A percentile compares a stretch with the other conserved stretches of the same genome.
These are phyloP conservation scores for Volvox reticuliferus DNA, from an alignment of 139 green algal genomes.

Conservation along the genomic window DNA sequence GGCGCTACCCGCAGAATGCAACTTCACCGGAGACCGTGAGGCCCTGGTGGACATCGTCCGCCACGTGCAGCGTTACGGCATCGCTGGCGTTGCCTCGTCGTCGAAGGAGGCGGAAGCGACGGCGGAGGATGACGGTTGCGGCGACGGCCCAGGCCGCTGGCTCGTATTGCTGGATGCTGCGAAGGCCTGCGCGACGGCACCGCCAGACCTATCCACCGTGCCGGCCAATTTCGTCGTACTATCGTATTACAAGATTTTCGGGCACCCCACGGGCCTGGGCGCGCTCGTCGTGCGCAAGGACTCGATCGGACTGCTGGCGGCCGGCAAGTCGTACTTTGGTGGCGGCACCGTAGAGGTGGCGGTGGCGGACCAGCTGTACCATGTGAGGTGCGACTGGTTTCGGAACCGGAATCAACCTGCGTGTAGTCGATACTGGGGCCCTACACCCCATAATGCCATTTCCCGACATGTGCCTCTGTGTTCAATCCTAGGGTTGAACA, in stretches of 20 bases:
- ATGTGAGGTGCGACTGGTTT: slow-evolving; percentile 57
- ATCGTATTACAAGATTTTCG: slow-evolving; percentile 96
- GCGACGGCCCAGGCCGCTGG: slow-evolving; percentile 57
- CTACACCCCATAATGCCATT: no score
- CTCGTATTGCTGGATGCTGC: slow-evolving; percentile 90
- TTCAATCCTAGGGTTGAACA: no score
- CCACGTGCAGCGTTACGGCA: slow-evolving; percentile 6
- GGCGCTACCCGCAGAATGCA: slow-evolving; percentile 88
- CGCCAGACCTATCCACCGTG: slow-evolving; percentile 80
- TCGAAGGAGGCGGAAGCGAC: slow-evolving; percentile 14
- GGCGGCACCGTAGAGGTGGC: slow-evolving; percentile 83
- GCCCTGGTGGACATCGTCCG: slow-evolving; percentile 41
- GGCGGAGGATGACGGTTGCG: background rate
- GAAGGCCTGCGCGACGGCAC: slow-evolving; percentile 82
- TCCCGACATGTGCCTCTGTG: no score
- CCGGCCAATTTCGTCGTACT: slow-evolving; percentile 89
- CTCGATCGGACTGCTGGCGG: slow-evolving; percentile 62
- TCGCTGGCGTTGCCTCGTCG: background rate
- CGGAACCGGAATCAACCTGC: no score
- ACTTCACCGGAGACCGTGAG: slow-evolving; percentile 84
- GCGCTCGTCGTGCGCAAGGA: slow-evolving; percentile 82
- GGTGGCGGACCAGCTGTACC: slow-evolving; percentile 63
- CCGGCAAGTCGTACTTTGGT: slow-evolving; percentile 85
- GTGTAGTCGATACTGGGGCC: no score
- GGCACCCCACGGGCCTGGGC: slow-evolving; percentile 78